Evolutionary conservation across 108 stramenopile genomes (phyloP).

Genomic region (Fistulifera solaris): DNA sequence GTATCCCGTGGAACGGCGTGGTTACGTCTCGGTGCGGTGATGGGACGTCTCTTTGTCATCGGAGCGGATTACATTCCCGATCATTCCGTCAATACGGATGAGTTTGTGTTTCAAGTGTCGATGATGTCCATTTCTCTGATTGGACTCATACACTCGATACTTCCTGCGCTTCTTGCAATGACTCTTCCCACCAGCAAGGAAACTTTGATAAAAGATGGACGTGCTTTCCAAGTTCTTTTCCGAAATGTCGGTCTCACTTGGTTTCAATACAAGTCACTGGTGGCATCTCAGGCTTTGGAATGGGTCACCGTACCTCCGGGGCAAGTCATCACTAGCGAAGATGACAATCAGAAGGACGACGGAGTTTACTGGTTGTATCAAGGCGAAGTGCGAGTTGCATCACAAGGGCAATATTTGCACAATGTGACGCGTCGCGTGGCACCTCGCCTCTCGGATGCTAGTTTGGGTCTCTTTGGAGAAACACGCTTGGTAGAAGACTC

Average conservation of each 20-base stretch:
- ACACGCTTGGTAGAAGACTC: not conserved
- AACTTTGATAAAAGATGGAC: constrained; percentile 1
- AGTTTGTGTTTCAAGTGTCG: constrained; percentile 17
- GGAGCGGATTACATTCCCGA: constrained; percentile 19
- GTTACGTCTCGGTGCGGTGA: constrained; percentile 10
- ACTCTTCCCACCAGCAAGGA: not conserved
- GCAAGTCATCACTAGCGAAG: constrained; percentile 8
- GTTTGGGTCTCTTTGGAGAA: constrained; percentile 7
- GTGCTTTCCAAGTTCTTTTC: constrained; percentile 6
- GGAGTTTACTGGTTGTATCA: constrained; percentile 17
- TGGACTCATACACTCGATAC: not conserved
- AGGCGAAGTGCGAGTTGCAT: constrained; percentile 7
- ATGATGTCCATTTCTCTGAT: constrained; percentile 9
- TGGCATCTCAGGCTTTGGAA: constrained; percentile 5
- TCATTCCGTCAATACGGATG: constrained; percentile 12
- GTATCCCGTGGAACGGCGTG: constrained; percentile 6
- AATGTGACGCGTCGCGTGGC: not conserved
- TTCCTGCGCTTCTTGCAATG: constrained; percentile 5
- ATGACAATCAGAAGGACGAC: constrained; percentile 6
- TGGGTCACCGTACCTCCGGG: constrained; percentile 17
- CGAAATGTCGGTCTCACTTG: constrained; percentile 14
- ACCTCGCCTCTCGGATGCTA: not conserved
- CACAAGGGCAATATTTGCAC: constrained; percentile 3
- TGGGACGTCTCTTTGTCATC: constrained; percentile 18
- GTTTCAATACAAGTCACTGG: constrained; percentile 17